Evolutionary conservation across 2,329 filamentous ascomycete genomes (phyloP).

Genomic region (Alternaria alternata): DNA sequence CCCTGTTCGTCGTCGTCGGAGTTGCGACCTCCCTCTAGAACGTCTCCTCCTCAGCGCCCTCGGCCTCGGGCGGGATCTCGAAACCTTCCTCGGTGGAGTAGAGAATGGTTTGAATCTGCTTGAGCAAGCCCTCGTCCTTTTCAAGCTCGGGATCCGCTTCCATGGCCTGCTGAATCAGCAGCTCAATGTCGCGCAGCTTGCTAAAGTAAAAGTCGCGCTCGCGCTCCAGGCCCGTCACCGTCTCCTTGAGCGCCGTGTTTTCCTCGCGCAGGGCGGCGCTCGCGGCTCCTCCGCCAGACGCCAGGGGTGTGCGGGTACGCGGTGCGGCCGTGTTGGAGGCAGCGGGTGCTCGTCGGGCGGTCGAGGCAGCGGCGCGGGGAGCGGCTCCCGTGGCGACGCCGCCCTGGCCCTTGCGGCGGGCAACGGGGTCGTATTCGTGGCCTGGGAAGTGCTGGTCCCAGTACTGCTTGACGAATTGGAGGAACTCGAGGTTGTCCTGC

Average conservation of each 20-base stretch:
- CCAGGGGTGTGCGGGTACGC: slow-evolving; percentile 52
- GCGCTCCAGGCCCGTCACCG: slow-evolving; percentile 90
- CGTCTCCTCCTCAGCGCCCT: slow-evolving; percentile 77
- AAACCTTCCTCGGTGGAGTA: slow-evolving; percentile 91
- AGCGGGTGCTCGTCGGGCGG: slow-evolving; percentile 55
- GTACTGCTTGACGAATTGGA: slow-evolving; percentile 95
- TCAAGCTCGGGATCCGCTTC: slow-evolving; percentile 93
- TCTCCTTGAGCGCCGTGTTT: slow-evolving; percentile 90
- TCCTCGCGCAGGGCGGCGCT: slow-evolving; percentile 81
- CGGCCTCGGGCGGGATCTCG: slow-evolving; percentile 84
- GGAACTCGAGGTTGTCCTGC: slow-evolving; percentile 99
- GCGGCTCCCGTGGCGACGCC: slow-evolving; percentile 60
- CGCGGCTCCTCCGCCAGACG: slow-evolving; percentile 64
- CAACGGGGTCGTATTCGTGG: slow-evolving; percentile 92
- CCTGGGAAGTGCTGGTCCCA: slow-evolving; percentile 99
- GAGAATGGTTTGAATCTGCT: slow-evolving; percentile 94
- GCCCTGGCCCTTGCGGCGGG: slow-evolving; percentile 79
- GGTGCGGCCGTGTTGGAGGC: slow-evolving; percentile 52
- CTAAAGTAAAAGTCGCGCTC: slow-evolving; percentile 99
- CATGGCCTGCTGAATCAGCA: slow-evolving; percentile 90
- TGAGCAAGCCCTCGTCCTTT: slow-evolving; percentile 91
- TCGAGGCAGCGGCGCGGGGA: slow-evolving; percentile 59
- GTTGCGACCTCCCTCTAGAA: slow-evolving; percentile 29
- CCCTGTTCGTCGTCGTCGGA: background rate
- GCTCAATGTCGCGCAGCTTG: slow-evolving; percentile 96